Evolutionary conservation across 176 grass and related monocot genomes (phyloP).

Genomic region (Oropetium thomaeum): DNA sequence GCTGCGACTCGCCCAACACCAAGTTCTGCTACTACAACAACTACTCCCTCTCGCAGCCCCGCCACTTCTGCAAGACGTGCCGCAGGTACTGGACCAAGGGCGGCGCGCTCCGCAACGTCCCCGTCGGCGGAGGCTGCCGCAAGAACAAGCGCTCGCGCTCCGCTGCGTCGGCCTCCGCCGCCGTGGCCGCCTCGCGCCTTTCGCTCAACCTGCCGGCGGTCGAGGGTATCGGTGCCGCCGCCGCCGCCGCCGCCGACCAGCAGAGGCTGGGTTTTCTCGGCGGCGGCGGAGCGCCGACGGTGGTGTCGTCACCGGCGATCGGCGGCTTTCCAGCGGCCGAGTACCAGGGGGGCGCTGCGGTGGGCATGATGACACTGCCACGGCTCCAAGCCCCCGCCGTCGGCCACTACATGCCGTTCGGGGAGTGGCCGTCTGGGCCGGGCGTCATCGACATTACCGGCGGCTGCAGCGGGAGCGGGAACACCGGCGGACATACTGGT

Average conservation of each 20-base stretch:
- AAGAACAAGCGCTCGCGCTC: slow-evolving; percentile 94
- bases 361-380: slow-evolving; percentile 42
- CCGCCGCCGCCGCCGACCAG: slow-evolving; percentile 12
- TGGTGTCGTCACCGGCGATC: slow-evolving; percentile 11
- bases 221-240: not conserved
- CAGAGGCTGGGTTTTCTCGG: slow-evolving; percentile 39
- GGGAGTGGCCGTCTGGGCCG: slow-evolving; percentile 38
- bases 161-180: not conserved
- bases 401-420: slow-evolving; percentile 60
- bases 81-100: slow-evolving; percentile 97
- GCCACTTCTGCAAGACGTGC: slow-evolving; percentile 97
- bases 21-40: slow-evolving; percentile 99
- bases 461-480: not conserved
- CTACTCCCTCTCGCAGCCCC: slow-evolving; percentile 88
- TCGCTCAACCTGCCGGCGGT: slow-evolving; percentile 27
- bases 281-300: not conserved
- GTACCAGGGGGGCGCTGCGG: slow-evolving; percentile 35
- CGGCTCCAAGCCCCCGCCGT: slow-evolving; percentile 33
- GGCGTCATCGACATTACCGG: slow-evolving; percentile 2
- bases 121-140: slow-evolving; percentile 83
- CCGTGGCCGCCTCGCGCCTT: not conserved
- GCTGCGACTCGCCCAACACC: slow-evolving; percentile 94
- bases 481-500: not conserved
- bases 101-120: slow-evolving; percentile 93
- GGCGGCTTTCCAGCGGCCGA: not conserved